Base-by-base conservation (phyloP, 23 red algal genomes). In the Gracilariopsis chorda region DNA sequence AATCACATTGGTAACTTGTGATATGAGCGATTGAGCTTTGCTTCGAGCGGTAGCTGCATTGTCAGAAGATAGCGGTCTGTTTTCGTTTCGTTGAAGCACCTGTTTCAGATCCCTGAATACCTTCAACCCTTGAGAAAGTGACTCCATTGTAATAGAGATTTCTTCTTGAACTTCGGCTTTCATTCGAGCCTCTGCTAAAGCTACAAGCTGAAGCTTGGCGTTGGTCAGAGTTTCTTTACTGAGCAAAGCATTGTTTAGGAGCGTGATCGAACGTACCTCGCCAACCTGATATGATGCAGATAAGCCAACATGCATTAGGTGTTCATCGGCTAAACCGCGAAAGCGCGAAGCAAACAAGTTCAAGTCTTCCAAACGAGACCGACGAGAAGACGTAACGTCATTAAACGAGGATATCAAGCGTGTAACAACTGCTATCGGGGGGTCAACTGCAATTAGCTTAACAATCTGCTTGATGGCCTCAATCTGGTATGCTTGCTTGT, bases 321-420 rank as follows among this genome's bases (percentile, higher is more conserved):
- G 45, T 16, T 79, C 8, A 12, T 42, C 40, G 2, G 75, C 46
- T 11, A 79, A 16, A 21, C 75, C 75, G 20, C 75, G 75, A 2
- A 79, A 79, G 7, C 36, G 39, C 4, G 30, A 3, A 17, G 55
- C 75, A 30, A 79, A 52, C 2, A 23, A n/a, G 11, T 9, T 14
- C 0, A 77, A n/a, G 23, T 47, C 17, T 21, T 77, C 49, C 9
- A 14, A 17, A 17, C 30, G 44, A n/a, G 17, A 4, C 27, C 72
- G 72, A 9, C 72, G 34, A 20, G 37, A 48, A 14, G 27, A n/a
- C 5, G 72, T 13, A 48, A 48, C 40, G 7, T 77, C 49, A 4
- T 77, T 17, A 43, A 44, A 73, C 3, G 67, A 73, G 20, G 37
- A n/a, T 24, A 73, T 73, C n/a, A 73, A 40, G 67, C 67, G 67